Evolutionary conservation across 169 alveolate species (phyloP), one percentile per base, ranked within the genome.

Genomic region (Plasmodium fragile): DNA sequence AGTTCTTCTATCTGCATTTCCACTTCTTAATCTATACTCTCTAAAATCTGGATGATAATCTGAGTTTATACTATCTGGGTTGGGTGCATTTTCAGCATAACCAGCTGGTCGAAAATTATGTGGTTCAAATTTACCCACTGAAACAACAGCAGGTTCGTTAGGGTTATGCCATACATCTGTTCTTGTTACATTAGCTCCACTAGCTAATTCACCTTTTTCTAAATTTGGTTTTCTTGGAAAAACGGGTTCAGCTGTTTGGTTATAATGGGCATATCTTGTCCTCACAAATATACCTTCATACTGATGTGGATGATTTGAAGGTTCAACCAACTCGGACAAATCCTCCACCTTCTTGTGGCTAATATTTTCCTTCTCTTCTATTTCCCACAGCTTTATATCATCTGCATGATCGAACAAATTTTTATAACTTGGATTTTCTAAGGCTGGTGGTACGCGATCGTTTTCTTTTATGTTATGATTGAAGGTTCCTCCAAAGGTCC

Each of bases 101-200:
- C 98, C 98, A 8, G 96, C 97, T 8, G 98, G 96, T n/a, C 98
- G 94, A 81, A 96, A 97, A 95, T 97, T 95, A 77, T 92, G 97
- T n/a, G 98, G 98, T n/a, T 93, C 92, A 82, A 97, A 92, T 92
- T 93, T 96, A 13, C 97, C 97, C 4, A 97, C 95, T 28, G 98
- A 97, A 10, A 96, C 96, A 13, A 97, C 92, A n/a, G 98, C 98
- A 5, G 98, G 98, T 84, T 97, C 98, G 55, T 95, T 92, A n/a
- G 97, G 98, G 45, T 80, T 71, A 81, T 96, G 95, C 98, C 98
- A 97, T 28, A 97, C 98, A 78, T 96, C 93, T 22, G 98, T 97
- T 39, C 98, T 84, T 41, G 98, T 96, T 65, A 97, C 97, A 49
- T 95, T 97, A 11, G 98, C 98, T 16, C 98, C 98, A 39, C 98